Base-by-base conservation (phyloP, 2,329 filamentous ascomycete genomes). In the Cercospora sp. region DNA sequence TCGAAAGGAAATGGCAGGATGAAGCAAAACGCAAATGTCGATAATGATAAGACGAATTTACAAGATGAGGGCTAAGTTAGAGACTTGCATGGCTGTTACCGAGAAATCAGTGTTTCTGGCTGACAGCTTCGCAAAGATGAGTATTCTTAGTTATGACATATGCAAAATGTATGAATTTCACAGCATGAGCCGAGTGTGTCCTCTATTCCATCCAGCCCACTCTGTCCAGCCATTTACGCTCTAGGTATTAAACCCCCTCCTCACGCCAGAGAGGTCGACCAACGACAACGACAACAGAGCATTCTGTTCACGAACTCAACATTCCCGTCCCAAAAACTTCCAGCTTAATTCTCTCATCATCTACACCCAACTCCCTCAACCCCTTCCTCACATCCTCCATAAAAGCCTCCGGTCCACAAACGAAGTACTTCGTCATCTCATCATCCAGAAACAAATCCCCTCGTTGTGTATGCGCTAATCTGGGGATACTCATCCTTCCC, bases 371-470 rank as follows among this genome's bases (percentile, higher is more conserved):
- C 2, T 74, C 80, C 72, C 83, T 79, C 66, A 93, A 80, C 72
- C 81, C 83, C 7, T 79, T 78, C 71, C 86, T 81, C 23, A 86
- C 80, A 42, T 87, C 85, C 9, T 84, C 73, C 91, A 94, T 94
- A 82, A 93, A 94, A 7, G 78, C 76, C 68, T 84, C 83, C 0
- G 91, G 91, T 0, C 91, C 91, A 75, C 91, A 94, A 63, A 92
- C 80, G 73, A 87, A 93, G 78, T 93, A 94, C 74, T 88, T 82
- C 0, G 91, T 83, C 53, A 79, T 79, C 0, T 78, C 60, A 72
- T 90, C 81, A 20, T 82, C 80, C 1, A 89, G 75, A 71, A 84
- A 87, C n/a, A 94, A 79, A 57, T 86, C 81, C 0, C 79, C 75
- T 8, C 85, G 80, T 26, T 79, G 76, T 40, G 58, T 70, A 64